Evolutionary conservation across 306 rosid species (phyloP).

Genomic region (Sicyos edulis): DNA sequence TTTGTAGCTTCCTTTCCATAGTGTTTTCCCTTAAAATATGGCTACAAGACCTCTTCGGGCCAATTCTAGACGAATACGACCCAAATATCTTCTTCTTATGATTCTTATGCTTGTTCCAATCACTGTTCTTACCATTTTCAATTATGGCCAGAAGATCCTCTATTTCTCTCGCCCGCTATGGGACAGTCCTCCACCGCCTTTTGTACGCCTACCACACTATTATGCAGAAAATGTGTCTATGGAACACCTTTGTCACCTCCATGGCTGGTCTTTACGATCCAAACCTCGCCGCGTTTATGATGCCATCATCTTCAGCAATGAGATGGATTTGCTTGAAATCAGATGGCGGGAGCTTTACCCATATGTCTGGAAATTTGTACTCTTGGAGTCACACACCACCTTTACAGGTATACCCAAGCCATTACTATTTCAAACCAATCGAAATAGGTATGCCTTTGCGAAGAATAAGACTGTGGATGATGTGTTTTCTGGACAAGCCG

Average conservation of each 20-base stretch:
- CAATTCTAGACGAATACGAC: constrained; percentile 32
- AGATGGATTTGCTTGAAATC: constrained; percentile 76
- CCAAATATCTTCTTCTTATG: constrained; percentile 32
- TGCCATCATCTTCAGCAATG: constrained; percentile 82
- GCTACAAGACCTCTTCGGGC: constrained; percentile 32
- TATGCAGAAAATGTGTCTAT: constrained; percentile 81
- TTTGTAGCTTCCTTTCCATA: constrained; percentile 17
- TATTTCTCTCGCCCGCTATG: constrained; percentile 87
- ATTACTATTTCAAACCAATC: constrained; percentile 43
- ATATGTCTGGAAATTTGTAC: constrained; percentile 60
- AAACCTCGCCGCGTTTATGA: constrained; percentile 64
- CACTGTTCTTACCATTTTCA: constrained; percentile 36
- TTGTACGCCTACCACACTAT: constrained; percentile 58
- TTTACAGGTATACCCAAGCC: constrained; percentile 83
- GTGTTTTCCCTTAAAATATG: constrained; percentile 33
- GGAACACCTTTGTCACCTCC: constrained; percentile 75
- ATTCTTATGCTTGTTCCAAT: constrained; percentile 39
- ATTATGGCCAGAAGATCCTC: constrained; percentile 43
- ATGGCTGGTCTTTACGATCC: constrained; percentile 70
- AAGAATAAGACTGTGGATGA: constrained; percentile 40
- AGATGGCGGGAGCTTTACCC: constrained; percentile 82
- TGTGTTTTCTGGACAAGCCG: constrained; percentile 41
- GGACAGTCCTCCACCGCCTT: constrained; percentile 70
- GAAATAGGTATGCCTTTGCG: constrained; percentile 56
- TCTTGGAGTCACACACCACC: constrained; percentile 71